Evolutionary conservation across 371 early-diverging fungal genomes (phyloP).

Genomic region (Mortierella sp.): DNA sequence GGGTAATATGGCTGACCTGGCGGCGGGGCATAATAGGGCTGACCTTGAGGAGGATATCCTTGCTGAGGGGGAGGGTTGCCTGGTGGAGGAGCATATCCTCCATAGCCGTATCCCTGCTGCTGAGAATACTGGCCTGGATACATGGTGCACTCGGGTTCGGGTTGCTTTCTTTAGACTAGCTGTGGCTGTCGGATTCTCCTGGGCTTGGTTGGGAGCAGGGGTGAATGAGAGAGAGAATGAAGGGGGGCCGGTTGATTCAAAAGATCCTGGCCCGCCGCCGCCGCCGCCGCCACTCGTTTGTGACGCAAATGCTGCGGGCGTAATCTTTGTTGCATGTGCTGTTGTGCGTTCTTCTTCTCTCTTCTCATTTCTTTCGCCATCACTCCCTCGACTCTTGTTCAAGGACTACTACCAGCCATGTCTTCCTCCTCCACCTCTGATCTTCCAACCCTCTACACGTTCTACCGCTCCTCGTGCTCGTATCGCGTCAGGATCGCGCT

Average conservation of each 20-base stretch:
- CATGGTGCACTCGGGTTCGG: conserved; percentile 6
- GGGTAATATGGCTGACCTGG: conserved; percentile 5
- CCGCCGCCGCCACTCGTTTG: too few relatives aligned
- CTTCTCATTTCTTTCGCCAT: not conserved
- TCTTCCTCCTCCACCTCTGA: conserved; percentile 14
- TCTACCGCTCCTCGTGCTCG: conserved; percentile 81
- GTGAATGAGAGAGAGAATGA: not conserved
- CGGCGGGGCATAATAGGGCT: too few relatives aligned
- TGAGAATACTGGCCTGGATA: conserved; percentile 42
- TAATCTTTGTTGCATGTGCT: too few relatives aligned
- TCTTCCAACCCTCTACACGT: conserved; percentile 73
- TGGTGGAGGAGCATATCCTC: conserved; percentile 30
- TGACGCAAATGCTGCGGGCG: too few relatives aligned
- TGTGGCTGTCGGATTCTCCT: too few relatives aligned
- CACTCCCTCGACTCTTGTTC: not conserved
- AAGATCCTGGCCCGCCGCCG: too few relatives aligned
- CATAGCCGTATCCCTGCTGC: conserved; percentile 15
- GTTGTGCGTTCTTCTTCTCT: too few relatives aligned
- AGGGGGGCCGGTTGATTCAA: not conserved
- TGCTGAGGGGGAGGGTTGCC: conserved; percentile 21
- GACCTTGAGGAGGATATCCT: conserved; percentile 6
- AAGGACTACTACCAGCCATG: not conserved
- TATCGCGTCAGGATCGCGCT: conserved; percentile 85
- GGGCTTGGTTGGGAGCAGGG: too few relatives aligned
- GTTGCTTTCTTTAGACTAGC: not conserved